These are phyloP conservation scores for Pontederia crassipes DNA, from an alignment of 176 grass and related monocot genomes.

Conservation along the genomic window DNA sequence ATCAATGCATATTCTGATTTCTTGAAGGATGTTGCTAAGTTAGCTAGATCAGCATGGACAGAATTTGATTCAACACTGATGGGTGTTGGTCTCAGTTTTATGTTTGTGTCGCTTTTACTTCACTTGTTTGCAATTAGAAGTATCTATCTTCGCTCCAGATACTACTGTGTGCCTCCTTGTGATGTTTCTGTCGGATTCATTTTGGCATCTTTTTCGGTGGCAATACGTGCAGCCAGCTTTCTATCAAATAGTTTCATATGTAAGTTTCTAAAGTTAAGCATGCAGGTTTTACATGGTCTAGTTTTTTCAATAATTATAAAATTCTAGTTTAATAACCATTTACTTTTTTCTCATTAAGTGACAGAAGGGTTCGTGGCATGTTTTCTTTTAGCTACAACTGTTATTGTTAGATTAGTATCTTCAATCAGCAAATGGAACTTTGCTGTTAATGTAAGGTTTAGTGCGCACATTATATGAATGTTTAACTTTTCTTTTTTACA, in stretches of 20 bases:
- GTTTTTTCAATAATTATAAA: conserved; percentile 1
- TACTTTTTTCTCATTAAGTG: conserved; percentile 39
- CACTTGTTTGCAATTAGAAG: conserved; percentile 40
- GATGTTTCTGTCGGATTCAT: conserved; percentile 26
- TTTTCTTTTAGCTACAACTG: conserved; percentile 82
- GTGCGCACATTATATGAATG: conserved; percentile 7
- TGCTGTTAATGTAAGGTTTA: conserved; percentile 51
- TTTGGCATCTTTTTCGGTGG: conserved; percentile 49
- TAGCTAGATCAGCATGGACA: conserved; percentile 95
- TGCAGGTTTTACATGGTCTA: not conserved
- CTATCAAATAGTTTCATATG: conserved; percentile 99
- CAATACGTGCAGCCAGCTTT: conserved; percentile 77
- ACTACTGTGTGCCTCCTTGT: conserved; percentile 18
- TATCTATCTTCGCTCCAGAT: conserved; percentile 15
- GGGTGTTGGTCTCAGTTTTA: conserved; percentile 57
- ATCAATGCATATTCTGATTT: conserved; percentile 75
- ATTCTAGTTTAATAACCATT: conserved; percentile 9
- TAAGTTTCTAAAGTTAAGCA: conserved; percentile 46
- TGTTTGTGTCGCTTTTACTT: conserved; percentile 59
- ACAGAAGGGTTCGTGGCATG: conserved; percentile 84
- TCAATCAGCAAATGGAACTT: conserved; percentile 38
- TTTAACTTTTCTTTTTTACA: not conserved
- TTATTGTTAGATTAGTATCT: conserved; percentile 37
- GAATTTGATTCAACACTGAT: conserved; percentile 80
- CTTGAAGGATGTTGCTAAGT: conserved; percentile 72